Evolutionary conservation across 139 green algal genomes (phyloP).

Genomic region (Picochlorum sp.): DNA sequence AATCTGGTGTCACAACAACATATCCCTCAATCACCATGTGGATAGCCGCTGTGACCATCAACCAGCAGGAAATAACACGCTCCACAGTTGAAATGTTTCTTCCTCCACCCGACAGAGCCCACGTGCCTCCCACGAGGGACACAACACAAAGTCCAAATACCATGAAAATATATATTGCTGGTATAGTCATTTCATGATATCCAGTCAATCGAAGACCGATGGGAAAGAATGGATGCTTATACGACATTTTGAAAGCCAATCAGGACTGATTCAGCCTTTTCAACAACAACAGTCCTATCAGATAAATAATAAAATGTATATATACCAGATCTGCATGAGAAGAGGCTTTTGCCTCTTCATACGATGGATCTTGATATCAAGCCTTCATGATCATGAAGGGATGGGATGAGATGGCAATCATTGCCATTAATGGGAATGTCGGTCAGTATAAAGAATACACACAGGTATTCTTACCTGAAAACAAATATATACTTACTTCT

Average conservation of each 20-base stretch:
- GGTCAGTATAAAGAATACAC: too few species aligned
- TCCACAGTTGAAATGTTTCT: slow-evolving; percentile 40
- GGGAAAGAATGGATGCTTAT: slow-evolving; percentile 70
- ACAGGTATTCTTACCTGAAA: too few species aligned
- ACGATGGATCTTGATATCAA: background rate
- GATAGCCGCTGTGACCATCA: slow-evolving; percentile 60
- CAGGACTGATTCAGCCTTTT: background rate
- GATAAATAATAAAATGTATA: too few species aligned
- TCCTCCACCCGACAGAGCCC: slow-evolving; percentile 36
- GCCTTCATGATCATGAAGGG: background rate
- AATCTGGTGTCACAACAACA: slow-evolving; percentile 59
- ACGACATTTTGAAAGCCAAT: background rate
- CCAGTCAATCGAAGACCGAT: slow-evolving; percentile 38
- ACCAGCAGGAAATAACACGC: slow-evolving; percentile 50
- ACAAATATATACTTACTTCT: too few species aligned
- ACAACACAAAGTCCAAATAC: slow-evolving; percentile 50
- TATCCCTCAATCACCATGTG: slow-evolving; percentile 72
- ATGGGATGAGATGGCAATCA: background rate
- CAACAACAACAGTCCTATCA: background rate
- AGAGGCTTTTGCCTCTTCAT: too few species aligned
- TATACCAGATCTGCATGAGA: too few species aligned
- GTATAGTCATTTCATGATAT: slow-evolving; percentile 46
- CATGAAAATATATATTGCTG: slow-evolving; percentile 53
- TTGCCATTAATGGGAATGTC: too few species aligned
- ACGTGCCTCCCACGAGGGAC: slow-evolving; percentile 33